phyloP scores from a whole-genome alignment of 2,329 filamentous ascomycete species.

The Pseudonectria foliicola region DNA sequence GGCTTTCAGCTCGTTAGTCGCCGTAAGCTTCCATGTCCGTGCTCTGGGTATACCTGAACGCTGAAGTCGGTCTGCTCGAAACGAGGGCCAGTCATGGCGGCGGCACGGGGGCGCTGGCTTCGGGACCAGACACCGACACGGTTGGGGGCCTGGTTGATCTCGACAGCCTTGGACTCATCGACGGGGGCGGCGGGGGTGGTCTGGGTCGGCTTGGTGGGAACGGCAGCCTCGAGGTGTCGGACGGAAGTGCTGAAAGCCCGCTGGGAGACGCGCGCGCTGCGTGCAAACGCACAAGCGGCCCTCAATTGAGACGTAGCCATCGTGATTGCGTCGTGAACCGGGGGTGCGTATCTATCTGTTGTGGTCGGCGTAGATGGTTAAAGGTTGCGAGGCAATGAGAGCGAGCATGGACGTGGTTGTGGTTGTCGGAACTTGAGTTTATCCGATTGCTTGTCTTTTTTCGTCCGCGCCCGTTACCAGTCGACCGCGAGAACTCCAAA shows the following conservation, averaged over 20 bases:
- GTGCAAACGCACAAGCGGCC: slow-evolving; percentile 37
- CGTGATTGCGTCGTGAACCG: slow-evolving; percentile 14
- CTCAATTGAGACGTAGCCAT: slow-evolving; percentile 42
- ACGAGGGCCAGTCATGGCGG: slow-evolving; percentile 86
- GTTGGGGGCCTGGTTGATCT: slow-evolving; percentile 78
- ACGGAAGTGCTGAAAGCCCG: slow-evolving; percentile 43
- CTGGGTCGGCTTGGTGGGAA: slow-evolving; percentile 33
- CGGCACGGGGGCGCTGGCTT: slow-evolving; percentile 72
- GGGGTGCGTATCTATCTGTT: slow-evolving; percentile 22
- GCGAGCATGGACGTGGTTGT: slow-evolving; percentile 7
- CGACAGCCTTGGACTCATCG: slow-evolving; percentile 36
- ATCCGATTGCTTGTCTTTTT: slow-evolving; percentile 19
- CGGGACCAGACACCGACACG: slow-evolving; percentile 71
- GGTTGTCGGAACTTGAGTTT: slow-evolving; percentile 12
- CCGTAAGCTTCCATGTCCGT: slow-evolving; percentile 4
- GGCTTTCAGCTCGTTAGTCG: slow-evolving; percentile 51
- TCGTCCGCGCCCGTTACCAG: slow-evolving; percentile 2
- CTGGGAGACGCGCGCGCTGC: slow-evolving; percentile 35
- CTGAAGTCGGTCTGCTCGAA: slow-evolving; percentile 97
- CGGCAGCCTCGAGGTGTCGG: slow-evolving; percentile 38
- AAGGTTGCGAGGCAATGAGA: slow-evolving; percentile 18
- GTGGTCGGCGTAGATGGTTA: slow-evolving; percentile 14
- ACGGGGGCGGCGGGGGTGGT: slow-evolving; percentile 37
- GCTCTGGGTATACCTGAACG: slow-evolving; percentile 61
- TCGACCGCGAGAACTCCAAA: too few species aligned